Conservation (phyloP, 1,139 yeast genomes). For the Yamadazyma diospyri region DNA sequence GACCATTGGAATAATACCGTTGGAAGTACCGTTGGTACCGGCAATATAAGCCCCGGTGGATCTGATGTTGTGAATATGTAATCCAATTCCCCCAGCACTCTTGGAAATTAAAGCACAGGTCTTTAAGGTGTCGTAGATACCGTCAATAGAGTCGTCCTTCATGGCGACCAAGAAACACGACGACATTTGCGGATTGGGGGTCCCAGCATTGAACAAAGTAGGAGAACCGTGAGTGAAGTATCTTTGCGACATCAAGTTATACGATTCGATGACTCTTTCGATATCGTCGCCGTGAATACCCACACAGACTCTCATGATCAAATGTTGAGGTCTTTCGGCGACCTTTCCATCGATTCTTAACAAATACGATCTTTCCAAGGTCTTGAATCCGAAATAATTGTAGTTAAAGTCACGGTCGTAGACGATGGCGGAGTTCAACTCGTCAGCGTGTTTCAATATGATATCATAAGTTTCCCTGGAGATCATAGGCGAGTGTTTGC, state of each 20-base stretch:
- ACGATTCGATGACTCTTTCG: constrained; percentile 70
- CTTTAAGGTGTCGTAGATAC: constrained; percentile 82
- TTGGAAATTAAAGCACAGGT: constrained; percentile 85
- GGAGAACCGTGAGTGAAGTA: constrained; percentile 90
- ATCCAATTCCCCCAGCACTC: constrained; percentile 89
- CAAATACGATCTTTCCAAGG: constrained; percentile 79
- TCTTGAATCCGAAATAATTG: constrained; percentile 85
- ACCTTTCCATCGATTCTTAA: constrained; percentile 67
- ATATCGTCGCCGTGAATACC: constrained; percentile 83
- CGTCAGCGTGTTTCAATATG: constrained; percentile 63
- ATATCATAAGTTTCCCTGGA: constrained; percentile 65
- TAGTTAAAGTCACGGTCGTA: constrained; percentile 81
- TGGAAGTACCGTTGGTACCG: constrained; percentile 86
- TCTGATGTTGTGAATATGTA: constrained; percentile 80
- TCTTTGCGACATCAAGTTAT: constrained; percentile 79
- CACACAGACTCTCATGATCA: constrained; percentile 84
- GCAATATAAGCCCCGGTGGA: constrained; percentile 85
- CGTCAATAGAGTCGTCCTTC: constrained; percentile 89
- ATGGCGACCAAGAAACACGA: constrained; percentile 86
- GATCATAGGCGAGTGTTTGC: constrained; percentile 72
- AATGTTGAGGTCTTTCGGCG: constrained; percentile 88
- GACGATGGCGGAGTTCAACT: constrained; percentile 74
- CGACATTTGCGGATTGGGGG: constrained; percentile 82
- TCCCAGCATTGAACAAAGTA: constrained; percentile 86
- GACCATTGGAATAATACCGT: constrained; percentile 86